Conservation (phyloP, 495 filamentous ascomycete species). For the Penicillium steckii region DNA sequence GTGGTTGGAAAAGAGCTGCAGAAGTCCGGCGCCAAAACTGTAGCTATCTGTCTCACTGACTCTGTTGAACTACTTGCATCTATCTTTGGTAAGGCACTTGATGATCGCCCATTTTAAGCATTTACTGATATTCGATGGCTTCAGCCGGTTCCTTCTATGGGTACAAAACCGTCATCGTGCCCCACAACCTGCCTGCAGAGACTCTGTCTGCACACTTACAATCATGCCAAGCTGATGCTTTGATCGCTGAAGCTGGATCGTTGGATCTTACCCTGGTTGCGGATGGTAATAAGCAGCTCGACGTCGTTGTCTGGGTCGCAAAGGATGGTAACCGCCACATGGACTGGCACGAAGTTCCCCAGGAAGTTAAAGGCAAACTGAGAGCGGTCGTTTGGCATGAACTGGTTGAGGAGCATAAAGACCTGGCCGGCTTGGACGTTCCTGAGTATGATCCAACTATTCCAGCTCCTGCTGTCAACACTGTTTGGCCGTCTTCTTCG, state of each 20-base stretch:
- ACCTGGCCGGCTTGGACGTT: slow-evolving; percentile 42
- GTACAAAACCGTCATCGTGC: slow-evolving; percentile 76
- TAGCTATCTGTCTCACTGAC: slow-evolving; percentile 92
- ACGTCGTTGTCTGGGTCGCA: slow-evolving; percentile 88
- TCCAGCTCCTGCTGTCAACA: slow-evolving; percentile 51
- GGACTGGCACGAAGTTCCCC: slow-evolving; percentile 82
- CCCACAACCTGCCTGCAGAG: slow-evolving; percentile 70
- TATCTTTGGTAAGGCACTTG: slow-evolving; percentile 56
- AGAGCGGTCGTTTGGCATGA: slow-evolving; percentile 88
- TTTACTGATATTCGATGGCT: slow-evolving; percentile 10
- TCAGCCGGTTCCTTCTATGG: slow-evolving; percentile 77
- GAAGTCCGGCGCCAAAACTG: slow-evolving; percentile 64
- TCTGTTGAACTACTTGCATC: slow-evolving; percentile 80
- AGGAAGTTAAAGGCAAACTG: slow-evolving; percentile 65
- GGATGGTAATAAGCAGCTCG: slow-evolving; percentile 64
- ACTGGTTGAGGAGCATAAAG: slow-evolving; percentile 63
- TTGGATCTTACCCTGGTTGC: slow-evolving; percentile 75
- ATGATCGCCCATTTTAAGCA: not conserved
- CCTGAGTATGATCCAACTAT: slow-evolving; percentile 50
- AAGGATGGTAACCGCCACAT: slow-evolving; percentile 89
- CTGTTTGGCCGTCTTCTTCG: slow-evolving; percentile 58
- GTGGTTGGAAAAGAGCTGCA: slow-evolving; percentile 77
- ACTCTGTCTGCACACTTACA: slow-evolving; percentile 67
- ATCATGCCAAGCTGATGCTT: slow-evolving; percentile 68
- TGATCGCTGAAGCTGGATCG: slow-evolving; percentile 85